phyloP scores from a whole-genome alignment of 2,329 filamentous ascomycete genomes.

The Trichoderma hamatum region DNA sequence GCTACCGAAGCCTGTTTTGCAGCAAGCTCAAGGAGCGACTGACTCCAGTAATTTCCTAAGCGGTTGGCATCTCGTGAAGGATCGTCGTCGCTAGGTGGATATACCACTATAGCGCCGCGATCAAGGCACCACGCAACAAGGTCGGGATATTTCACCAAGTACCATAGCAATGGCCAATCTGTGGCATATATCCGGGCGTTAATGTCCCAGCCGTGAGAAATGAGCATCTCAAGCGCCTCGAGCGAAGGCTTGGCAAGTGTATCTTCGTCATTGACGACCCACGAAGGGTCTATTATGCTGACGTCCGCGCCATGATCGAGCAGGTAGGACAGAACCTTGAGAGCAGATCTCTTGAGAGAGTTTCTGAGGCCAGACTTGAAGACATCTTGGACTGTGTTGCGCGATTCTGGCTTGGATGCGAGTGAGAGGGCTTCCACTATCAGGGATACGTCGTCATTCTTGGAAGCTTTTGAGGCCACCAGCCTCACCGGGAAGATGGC shows the following conservation, averaged over 20 bases:
- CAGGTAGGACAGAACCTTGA: background rate
- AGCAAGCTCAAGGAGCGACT: background rate
- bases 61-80: background rate
- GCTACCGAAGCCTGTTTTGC: background rate
- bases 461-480: background rate
- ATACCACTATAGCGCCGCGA: background rate
- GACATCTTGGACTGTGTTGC: background rate
- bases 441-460: background rate
- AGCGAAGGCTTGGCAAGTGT: background rate
- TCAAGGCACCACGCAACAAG: background rate
- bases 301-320: background rate
- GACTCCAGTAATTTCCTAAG: too few relatives aligned
- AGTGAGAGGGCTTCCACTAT: background rate
- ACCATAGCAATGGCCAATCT: background rate
- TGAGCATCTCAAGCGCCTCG: background rate
- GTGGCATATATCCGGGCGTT: background rate
- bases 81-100: background rate
- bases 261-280: background rate
- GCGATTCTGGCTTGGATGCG: background rate
- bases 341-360: background rate
- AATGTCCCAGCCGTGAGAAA: background rate
- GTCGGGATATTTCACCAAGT: background rate
- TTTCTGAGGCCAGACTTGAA: background rate
- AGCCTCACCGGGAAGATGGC: background rate
- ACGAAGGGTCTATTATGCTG: background rate